Evolutionary conservation across 208 protist species (phyloP), one percentile per base, ranked within the genome.

Genomic region (Crithidia fasciculata): DNA sequence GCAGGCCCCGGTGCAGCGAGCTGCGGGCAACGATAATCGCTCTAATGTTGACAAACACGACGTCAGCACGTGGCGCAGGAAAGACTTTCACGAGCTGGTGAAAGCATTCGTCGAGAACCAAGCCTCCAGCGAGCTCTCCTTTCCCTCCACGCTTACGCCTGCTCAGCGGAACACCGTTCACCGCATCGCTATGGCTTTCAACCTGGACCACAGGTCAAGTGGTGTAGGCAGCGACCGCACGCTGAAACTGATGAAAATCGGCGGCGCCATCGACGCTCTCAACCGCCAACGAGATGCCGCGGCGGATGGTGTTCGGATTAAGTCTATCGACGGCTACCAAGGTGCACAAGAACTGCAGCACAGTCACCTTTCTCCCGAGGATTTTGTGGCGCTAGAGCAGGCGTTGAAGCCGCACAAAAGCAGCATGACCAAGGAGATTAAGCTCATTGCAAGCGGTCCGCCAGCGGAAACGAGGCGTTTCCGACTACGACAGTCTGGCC

Each of bases 301-400:
- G 12, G 79, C 74, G 15, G 28, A 64, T 44, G 85, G 85, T 18
- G 66, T 80, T 52, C 60, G 86, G 2, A 78, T 89, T 16, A 90
- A 92, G 64, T 89, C 80, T 15, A 88, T 90, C 12, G 85, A 93
- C 55, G 88, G 88, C 5, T 94, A 86, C 74, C 89, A 93, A 80
- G 89, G 92, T 16, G 89, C 86, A n/a, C 89, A 94, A 72, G 50
- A 64, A 53, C 81, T 95, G 18, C 77, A 82, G 44, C 70, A 84
- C 67, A 66, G 79, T 41, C 86, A 85, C 55, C 57, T 91, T 8
- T 76, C 67, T 43, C 13, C 19, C 40, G 68, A 61, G 6, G 80
- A 83, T 47, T 37, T 84, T 40, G 52, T 67, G 37, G 53, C 84
- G 5, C 73, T 92, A 12, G 59, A 65, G 18, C 19, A 57, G 0